A percentile compares a stretch with the other conserved stretches of the same genome.
These are phyloP conservation scores for Cryoendolithus antarcticus DNA, from an alignment of 2,329 filamentous ascomycete species.

Conservation along the genomic window DNA sequence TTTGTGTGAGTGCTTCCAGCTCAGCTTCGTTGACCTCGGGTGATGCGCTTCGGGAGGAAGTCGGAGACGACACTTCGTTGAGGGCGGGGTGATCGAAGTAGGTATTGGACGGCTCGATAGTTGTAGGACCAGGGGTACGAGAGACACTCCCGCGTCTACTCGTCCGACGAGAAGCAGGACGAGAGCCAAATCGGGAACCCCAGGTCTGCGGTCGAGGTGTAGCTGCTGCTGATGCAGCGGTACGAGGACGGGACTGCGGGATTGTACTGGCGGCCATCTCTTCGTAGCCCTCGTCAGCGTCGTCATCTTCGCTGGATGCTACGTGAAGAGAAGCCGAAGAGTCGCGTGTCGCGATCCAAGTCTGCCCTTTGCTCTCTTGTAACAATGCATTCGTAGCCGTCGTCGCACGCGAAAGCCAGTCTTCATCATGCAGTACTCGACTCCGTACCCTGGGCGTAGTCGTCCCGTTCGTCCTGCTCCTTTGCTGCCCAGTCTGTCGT, in stretches of 20 bases:
- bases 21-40: conserved; percentile 39
- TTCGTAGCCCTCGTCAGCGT: conserved; percentile 22
- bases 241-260: background rate
- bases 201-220: conserved; percentile 8
- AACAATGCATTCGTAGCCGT: conserved; percentile 44
- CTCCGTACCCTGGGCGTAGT: conserved; percentile 7
- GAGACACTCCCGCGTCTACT: conserved; percentile 27
- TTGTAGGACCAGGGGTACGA: no score
- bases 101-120: no score
- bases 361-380: conserved; percentile 50
- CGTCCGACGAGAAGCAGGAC: conserved; percentile 26
- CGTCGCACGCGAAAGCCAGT: conserved; percentile 49
- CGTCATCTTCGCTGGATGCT: conserved; percentile 20
- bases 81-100: no score
- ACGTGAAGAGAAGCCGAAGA: conserved; percentile 41
- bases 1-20: conserved; percentile 37
- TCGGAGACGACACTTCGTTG: no score
- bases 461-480: conserved; percentile 15
- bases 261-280: conserved; percentile 20
- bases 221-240: conserved; percentile 1
- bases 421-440: conserved; percentile 27
- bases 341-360: conserved; percentile 45
- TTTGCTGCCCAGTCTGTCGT: conserved; percentile 8
- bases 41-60: no score
- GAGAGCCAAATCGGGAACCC: conserved; percentile 24